Evolutionary conservation across 805 yeast species (phyloP).

Genomic region (Suhomyces vadensis): DNA sequence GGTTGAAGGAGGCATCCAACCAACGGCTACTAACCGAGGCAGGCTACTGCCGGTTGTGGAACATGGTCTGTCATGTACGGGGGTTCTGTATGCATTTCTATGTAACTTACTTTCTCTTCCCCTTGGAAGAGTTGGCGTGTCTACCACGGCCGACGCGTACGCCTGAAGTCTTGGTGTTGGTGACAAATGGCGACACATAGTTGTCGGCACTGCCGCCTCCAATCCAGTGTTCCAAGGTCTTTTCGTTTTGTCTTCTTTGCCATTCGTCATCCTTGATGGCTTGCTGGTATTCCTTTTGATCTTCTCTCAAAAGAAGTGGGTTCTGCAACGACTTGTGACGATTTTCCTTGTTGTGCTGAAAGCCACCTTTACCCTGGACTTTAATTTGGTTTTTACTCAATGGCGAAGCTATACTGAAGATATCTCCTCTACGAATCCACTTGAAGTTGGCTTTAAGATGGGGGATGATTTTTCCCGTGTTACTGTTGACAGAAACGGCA

Average conservation of each 20-base stretch:
- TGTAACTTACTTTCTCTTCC: constrained; percentile 8
- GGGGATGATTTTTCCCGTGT: constrained; percentile 80
- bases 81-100: background rate
- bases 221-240: constrained; percentile 80
- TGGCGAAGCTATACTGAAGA: constrained; percentile 84
- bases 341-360: constrained; percentile 66
- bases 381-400: constrained; percentile 72
- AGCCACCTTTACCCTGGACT: constrained; percentile 75
- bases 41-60: too few relatives aligned
- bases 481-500: constrained; percentile 80
- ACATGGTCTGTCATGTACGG: too few relatives aligned
- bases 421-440: constrained; percentile 89
- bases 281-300: constrained; percentile 88
- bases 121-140: constrained; percentile 65
- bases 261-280: constrained; percentile 87
- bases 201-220: constrained; percentile 94
- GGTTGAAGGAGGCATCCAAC: too few relatives aligned
- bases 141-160: constrained; percentile 87
- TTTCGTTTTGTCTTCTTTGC: constrained; percentile 84
- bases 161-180: constrained; percentile 49
- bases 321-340: constrained; percentile 51
- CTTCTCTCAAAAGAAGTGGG: constrained; percentile 73
- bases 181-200: constrained; percentile 78
- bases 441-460: constrained; percentile 89
- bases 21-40: too few relatives aligned